Evolutionary conservation across 202 grass and related monocot genomes (phyloP), one percentile per base, ranked within the genome.

Genomic region (Elaeis oleifera): DNA sequence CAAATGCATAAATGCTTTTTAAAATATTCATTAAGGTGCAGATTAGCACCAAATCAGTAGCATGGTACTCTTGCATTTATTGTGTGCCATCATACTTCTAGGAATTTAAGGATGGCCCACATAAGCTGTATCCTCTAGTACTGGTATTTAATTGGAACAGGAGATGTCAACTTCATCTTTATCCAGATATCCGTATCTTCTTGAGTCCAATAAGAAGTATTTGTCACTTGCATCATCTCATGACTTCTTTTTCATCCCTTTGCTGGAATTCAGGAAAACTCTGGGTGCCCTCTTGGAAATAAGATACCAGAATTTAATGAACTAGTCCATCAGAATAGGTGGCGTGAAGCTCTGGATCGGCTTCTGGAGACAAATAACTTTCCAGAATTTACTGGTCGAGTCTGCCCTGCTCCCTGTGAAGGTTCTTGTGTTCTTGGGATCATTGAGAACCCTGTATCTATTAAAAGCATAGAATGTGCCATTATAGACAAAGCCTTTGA

Each of bases 231-330:
- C 16, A 8, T 64, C 53, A 21, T 36, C 54, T 58, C 19, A 51
- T 52, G 26, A 18, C 25, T 52, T 28, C 15, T 67, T 52, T 68
- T 24, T 25, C 32, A 20, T 71, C 69, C 66, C 36, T 44, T 44
- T 44, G 36, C 36, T 9, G 36, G 36, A 44, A 44, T 64, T 36
- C 82, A 99, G 94, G 94, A 99, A 79, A 89, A 79, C 57, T 86
- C 94, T 52, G 89, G 94, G 16, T 99, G 94, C 19, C 94, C 94
- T 64, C 94, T 99, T 64, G 94, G 94, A 84, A 99, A 99, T 53
- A 99, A 99, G 70, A 94, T 99, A 31, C 94, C 94, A 60, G 94
- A 99, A 58, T 94, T 99, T 70, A 99, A 99, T 58, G 94, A 99
- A 72, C 73, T 99, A 64, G 94, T 94, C 58, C 88, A 99, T 73